Evolutionary conservation across 208 protist genomes (phyloP).

Genomic region (Borovskyia barvae): DNA sequence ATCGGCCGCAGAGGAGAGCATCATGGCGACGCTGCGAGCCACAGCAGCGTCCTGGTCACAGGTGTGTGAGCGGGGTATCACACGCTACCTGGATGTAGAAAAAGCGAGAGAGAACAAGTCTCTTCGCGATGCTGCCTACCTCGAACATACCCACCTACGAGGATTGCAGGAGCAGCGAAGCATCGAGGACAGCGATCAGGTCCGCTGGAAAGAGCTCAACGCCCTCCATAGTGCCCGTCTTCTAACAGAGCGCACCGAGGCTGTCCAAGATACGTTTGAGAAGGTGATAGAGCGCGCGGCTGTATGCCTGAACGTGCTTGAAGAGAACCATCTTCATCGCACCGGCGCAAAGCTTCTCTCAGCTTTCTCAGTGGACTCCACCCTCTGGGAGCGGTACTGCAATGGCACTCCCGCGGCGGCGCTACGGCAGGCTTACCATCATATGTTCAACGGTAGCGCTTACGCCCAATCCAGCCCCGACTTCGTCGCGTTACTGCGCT

Average conservation of each 20-base stretch:
- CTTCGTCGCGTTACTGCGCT: constrained; percentile 30
- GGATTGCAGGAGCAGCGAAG: constrained; percentile 47
- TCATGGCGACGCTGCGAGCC: constrained; percentile 45
- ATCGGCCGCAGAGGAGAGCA: constrained; percentile 48
- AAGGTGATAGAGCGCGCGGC: constrained; percentile 27
- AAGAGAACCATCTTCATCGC: constrained; percentile 29
- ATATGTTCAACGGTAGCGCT: constrained; percentile 32
- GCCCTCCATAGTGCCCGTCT: constrained; percentile 22
- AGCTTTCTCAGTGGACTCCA: constrained; percentile 26
- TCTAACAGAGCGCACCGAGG: constrained; percentile 12
- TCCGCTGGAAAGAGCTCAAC: constrained; percentile 45
- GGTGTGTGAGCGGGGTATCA: constrained; percentile 66
- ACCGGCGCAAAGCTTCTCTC: constrained; percentile 31
- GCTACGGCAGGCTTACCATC: constrained; percentile 28
- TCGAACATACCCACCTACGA: constrained; percentile 35
- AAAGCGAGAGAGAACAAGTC: constrained; percentile 33
- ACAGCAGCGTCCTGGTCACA: constrained; percentile 70
- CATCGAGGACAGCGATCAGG: constrained; percentile 50
- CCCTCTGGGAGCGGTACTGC: constrained; percentile 1
- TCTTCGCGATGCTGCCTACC: constrained; percentile 40
- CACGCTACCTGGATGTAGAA: constrained; percentile 54
- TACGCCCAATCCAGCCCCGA: constrained; percentile 14
- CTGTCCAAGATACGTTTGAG: constrained; percentile 28
- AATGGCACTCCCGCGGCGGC: not conserved
- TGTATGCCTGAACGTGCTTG: constrained; percentile 36